These are phyloP conservation scores for Cadophora malorum DNA, from an alignment of 2,329 filamentous ascomycete species.

Conservation along the genomic window DNA sequence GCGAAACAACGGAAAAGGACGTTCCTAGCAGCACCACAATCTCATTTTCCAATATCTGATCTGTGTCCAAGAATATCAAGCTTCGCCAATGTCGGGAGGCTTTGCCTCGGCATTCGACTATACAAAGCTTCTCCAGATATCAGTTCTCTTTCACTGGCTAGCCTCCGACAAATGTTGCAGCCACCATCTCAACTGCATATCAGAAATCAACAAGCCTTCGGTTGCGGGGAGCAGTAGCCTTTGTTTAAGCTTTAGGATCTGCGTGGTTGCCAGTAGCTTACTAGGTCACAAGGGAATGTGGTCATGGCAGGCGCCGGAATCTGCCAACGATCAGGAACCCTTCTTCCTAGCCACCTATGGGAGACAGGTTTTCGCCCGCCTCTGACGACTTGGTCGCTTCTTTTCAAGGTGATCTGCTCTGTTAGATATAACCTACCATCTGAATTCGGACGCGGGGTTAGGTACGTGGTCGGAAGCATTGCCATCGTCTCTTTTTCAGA, in stretches of 20 bases:
- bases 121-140: neutral
- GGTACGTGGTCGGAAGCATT: no score
- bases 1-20: neutral
- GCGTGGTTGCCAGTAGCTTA: neutral
- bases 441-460: neutral
- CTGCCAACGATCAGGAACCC: neutral
- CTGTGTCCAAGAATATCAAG: neutral
- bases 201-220: neutral
- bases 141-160: neutral
- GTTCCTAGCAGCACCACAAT: neutral
- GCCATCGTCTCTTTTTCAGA: neutral
- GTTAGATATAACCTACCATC: neutral
- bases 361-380: neutral
- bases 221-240: slow-evolving; percentile 2
- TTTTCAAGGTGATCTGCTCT: neutral
- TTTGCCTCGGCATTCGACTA: neutral
- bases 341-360: slow-evolving; percentile 11
- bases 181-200: neutral
- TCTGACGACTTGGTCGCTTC: slow-evolving; percentile 11
- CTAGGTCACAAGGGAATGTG: slow-evolving; percentile 21
- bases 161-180: neutral
- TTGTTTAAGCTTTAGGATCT: slow-evolving; percentile 10
- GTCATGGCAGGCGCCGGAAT: neutral
- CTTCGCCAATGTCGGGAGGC: slow-evolving; percentile 4
- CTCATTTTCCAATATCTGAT: neutral